phyloP scores from a whole-genome alignment of 208 protist species.

The Angomonas deanei region DNA sequence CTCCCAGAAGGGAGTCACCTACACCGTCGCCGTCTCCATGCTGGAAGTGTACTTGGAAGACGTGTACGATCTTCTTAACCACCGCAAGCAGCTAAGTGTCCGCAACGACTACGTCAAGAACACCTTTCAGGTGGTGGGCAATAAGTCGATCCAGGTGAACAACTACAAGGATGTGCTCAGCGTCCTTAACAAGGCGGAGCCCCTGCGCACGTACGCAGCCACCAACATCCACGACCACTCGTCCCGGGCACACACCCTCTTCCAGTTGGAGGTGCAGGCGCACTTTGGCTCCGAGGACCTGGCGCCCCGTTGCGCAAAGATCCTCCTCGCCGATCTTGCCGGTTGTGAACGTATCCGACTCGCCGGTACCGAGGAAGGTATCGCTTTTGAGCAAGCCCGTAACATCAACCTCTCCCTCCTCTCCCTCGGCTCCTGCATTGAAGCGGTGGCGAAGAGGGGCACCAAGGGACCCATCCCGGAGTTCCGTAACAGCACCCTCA shows the following conservation, averaged over 20 bases:
- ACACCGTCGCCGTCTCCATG: conserved; percentile 66
- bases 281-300: conserved; percentile 2
- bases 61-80: conserved; percentile 14
- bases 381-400: conserved; percentile 88
- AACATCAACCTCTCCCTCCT: conserved; percentile 90
- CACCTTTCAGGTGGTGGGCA: not conserved
- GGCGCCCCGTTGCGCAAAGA: conserved; percentile 30
- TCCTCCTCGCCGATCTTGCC: conserved; percentile 94
- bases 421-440: conserved; percentile 92
- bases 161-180: conserved; percentile 50
- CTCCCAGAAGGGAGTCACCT: conserved; percentile 15
- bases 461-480: conserved; percentile 41
- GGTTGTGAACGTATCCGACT: conserved; percentile 81
- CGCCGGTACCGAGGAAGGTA: conserved; percentile 58
- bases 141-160: conserved; percentile 30
- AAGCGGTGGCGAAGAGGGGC: conserved; percentile 64
- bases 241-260: conserved; percentile 89
- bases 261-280: conserved; percentile 77
- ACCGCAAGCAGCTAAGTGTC: not conserved
- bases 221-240: conserved; percentile 88
- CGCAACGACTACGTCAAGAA: not conserved
- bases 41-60: conserved; percentile 89
- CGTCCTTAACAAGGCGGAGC: conserved; percentile 68
- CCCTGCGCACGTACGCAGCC: conserved; percentile 77
- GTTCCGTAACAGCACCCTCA: conserved; percentile 89